Evolutionary conservation across 257 asterid species (phyloP).

Genomic region (Capsicum chinense): DNA sequence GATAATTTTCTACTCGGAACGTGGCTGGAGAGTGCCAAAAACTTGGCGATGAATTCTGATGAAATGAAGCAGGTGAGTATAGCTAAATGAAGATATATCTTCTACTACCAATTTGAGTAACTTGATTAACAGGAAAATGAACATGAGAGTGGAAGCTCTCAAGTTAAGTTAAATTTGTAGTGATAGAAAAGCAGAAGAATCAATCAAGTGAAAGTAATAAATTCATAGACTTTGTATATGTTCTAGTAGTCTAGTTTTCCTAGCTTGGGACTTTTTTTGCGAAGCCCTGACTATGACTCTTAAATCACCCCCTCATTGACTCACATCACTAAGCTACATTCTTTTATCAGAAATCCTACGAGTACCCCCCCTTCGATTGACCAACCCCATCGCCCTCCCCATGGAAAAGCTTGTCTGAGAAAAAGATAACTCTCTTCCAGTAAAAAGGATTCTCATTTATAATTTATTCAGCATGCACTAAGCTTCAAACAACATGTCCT

Average conservation of each 20-base stretch:
- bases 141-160: neutral
- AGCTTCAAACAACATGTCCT: neutral
- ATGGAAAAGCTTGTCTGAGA: neutral
- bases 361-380: neutral
- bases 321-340: neutral
- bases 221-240: neutral
- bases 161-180: neutral
- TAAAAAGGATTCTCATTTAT: neutral
- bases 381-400: neutral
- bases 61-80: conserved; percentile 75
- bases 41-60: conserved; percentile 55
- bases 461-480: neutral
- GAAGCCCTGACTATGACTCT: conserved; percentile 1
- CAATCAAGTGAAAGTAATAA: neutral
- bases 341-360: neutral
- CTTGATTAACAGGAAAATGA: neutral
- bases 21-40: conserved; percentile 90
- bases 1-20: conserved; percentile 87
- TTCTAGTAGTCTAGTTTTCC: neutral
- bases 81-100: neutral
- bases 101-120: neutral
- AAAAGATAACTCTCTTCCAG: neutral
- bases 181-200: conserved; percentile 2
- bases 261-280: conserved; percentile 14
- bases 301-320: neutral